Evolutionary conservation across 192 early-diverging fungal species (phyloP).

Genomic region (Oehlia diaphana): DNA sequence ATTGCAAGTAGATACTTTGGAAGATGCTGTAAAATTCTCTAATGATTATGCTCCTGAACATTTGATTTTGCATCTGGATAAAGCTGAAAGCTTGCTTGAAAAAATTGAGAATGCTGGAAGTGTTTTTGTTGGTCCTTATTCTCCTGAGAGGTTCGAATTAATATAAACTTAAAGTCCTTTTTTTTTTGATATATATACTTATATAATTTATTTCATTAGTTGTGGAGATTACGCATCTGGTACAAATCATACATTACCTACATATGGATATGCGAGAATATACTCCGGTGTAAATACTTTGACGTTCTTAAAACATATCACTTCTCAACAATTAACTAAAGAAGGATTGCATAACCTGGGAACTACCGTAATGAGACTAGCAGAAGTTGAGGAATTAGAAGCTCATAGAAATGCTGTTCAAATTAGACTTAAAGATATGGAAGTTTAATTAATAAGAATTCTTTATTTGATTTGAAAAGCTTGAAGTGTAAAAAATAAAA

Average conservation of each 20-base stretch:
- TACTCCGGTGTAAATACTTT: slow-evolving; percentile 97
- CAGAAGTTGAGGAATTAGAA: slow-evolving; percentile 93
- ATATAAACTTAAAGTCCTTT: not conserved
- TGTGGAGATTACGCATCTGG: slow-evolving; percentile 99
- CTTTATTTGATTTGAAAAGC: too few species aligned
- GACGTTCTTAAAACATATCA: slow-evolving; percentile 98
- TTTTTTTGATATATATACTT: not conserved
- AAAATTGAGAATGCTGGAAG: slow-evolving; percentile 88
- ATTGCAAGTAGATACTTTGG: slow-evolving; percentile 65
- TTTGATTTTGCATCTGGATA: slow-evolving; percentile 89
- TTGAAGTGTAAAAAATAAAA: too few species aligned
- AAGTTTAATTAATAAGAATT: not conserved
- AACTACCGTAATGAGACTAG: slow-evolving; percentile 91
- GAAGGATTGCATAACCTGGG: slow-evolving; percentile 85
- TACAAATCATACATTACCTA: slow-evolving; percentile 99
- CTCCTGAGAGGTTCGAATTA: slow-evolving; percentile 80
- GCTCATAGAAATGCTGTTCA: slow-evolving; percentile 97
- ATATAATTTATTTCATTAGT: slow-evolving; percentile 36
- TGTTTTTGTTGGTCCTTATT: slow-evolving; percentile 96
- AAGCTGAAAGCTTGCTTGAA: slow-evolving; percentile 64
- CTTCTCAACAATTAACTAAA: slow-evolving; percentile 85
- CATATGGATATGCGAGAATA: slow-evolving; percentile 97
- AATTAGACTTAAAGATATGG: slow-evolving; percentile 73
- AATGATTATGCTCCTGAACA: slow-evolving; percentile 98
- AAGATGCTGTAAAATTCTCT: slow-evolving; percentile 86